Percentiles rank a stretch among this genome's conserved stretches.
Conservation (phyloP, 306 rosid species). For the Fragaria vesca region DNA sequence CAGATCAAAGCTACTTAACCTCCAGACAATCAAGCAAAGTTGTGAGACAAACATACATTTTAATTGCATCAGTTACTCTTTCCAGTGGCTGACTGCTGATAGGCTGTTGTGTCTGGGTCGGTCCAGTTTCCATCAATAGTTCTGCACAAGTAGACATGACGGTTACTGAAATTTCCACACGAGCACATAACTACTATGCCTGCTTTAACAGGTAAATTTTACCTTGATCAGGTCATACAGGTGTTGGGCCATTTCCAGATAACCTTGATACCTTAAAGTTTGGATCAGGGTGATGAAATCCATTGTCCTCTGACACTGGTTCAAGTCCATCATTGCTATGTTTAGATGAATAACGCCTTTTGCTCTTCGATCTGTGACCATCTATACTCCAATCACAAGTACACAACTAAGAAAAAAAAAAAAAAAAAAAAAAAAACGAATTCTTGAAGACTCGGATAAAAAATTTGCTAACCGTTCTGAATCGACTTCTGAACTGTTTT, state of each 20-base stretch:
- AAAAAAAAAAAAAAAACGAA: neutral
- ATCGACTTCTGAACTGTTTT: slow-evolving; percentile 40
- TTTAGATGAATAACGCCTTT: slow-evolving; percentile 53
- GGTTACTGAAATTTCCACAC: slow-evolving; percentile 5
- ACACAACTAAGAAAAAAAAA: neutral
- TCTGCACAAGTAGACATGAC: slow-evolving; percentile 46
- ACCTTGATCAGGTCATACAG: slow-evolving; percentile 84
- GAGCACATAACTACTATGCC: slow-evolving; percentile 9
- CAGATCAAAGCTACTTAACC: slow-evolving; percentile 1
- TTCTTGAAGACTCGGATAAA: neutral
- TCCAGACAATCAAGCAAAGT: neutral
- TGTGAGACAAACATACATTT: slow-evolving; percentile 41
- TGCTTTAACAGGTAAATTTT: slow-evolving; percentile 13
- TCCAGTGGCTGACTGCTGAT: slow-evolving; percentile 40
- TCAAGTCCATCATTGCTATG: slow-evolving; percentile 53
- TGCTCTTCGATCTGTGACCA: slow-evolving; percentile 45
- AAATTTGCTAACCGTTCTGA: slow-evolving; percentile 47
- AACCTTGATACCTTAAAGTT: slow-evolving; percentile 49
- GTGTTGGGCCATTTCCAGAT: slow-evolving; percentile 55
- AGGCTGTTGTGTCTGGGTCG: slow-evolving; percentile 67
- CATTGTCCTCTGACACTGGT: slow-evolving; percentile 54
- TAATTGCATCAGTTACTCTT: slow-evolving; percentile 60
- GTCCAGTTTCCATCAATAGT: slow-evolving; percentile 73
- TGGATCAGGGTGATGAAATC: slow-evolving; percentile 31
- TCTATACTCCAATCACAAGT: slow-evolving; percentile 22